Evolutionary conservation across 176 grass and related monocot genomes (phyloP), one percentile per base, ranked within the genome.

Genomic region (Panicum miliaceum): DNA sequence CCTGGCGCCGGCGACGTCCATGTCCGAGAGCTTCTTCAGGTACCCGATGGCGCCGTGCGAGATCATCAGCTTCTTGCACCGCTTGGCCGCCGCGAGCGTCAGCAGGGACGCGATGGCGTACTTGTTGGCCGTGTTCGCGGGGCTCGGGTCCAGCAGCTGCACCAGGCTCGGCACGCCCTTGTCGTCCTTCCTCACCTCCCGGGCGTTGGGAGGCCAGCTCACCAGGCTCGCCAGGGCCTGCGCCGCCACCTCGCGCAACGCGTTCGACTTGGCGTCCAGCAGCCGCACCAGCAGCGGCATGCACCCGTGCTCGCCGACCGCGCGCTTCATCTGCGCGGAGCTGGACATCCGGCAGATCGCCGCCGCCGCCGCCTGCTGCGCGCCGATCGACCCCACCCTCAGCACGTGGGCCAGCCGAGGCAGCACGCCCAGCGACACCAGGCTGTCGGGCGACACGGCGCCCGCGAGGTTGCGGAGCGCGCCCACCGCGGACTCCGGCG

Each of bases 1-100:
- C 68, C 68, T 61, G 58, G 93, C 76, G 76, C 92, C 93, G 32
- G 89, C 71, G 5, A 98, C 89, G 58, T 98, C 87, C 93, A 89
- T 89, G 62, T 98, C 93, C n/a, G 89, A 88, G 19, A 93, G 93
- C 87, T 98, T 95, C 92, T 98, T 98, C 13, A 95, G 89, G 80
- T 98, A 98, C 6, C 96, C 96, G 5, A 98, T 95, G 11, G 93
- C 93, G 70, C 96, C 96, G 26, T 98, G 91, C 3, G 96, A 92
- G 77, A 98, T 77, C 96, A 98, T 98, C 56, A 92, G 34, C 80
- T 89, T 98, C 93, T 80, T 98, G 84, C 89, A 95, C 14, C 88
- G 89, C 72, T 92, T 98, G 36, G 50, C 61, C 47, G 87, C 68
- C 0, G 92, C 86, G 13, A 98, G 86, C 61, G 84, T 38, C 37